phyloP scores from a whole-genome alignment of 2,329 filamentous ascomycete genomes.

The Penicillium expansum region DNA sequence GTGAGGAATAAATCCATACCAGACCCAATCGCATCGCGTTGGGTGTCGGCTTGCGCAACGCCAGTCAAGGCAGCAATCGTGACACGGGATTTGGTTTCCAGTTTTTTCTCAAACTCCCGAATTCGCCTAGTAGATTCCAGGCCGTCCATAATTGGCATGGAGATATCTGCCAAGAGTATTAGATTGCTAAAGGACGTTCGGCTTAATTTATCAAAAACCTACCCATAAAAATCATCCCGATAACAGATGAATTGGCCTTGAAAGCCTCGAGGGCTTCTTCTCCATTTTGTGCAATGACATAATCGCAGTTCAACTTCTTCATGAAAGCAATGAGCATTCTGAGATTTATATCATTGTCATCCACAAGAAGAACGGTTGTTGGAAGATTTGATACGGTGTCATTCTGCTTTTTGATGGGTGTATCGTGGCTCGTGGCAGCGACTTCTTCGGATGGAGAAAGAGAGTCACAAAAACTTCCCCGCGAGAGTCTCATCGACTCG shows the following conservation, averaged over 20 bases:
- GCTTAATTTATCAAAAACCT: background rate
- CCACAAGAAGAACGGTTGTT: slow-evolving; percentile 31
- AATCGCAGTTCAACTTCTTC: slow-evolving; percentile 29
- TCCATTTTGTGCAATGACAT: slow-evolving; percentile 36
- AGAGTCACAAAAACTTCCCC: background rate
- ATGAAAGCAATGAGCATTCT: slow-evolving; percentile 31
- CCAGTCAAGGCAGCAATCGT: slow-evolving; percentile 31
- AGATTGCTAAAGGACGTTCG: background rate
- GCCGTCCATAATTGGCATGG: slow-evolving; percentile 40
- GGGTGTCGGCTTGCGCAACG: slow-evolving; percentile 26
- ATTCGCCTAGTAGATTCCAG: slow-evolving; percentile 30
- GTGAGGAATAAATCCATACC: slow-evolving; percentile 33
- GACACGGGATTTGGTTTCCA: background rate
- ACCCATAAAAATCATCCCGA: slow-evolving; percentile 21
- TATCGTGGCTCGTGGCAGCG: background rate
- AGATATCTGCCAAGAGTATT: slow-evolving; percentile 27
- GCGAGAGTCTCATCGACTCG: background rate
- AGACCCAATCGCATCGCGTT: slow-evolving; percentile 28
- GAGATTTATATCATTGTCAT: slow-evolving; percentile 39
- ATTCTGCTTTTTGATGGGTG: no score
- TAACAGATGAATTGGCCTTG: slow-evolving; percentile 11
- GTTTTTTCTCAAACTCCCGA: slow-evolving; percentile 23
- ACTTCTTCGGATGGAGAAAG: background rate
- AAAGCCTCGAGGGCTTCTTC: slow-evolving; percentile 31
- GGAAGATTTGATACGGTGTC: background rate